Evolutionary conservation across 495 filamentous ascomycete genomes (phyloP).

Genomic region (Hypoxylon perforatum): DNA sequence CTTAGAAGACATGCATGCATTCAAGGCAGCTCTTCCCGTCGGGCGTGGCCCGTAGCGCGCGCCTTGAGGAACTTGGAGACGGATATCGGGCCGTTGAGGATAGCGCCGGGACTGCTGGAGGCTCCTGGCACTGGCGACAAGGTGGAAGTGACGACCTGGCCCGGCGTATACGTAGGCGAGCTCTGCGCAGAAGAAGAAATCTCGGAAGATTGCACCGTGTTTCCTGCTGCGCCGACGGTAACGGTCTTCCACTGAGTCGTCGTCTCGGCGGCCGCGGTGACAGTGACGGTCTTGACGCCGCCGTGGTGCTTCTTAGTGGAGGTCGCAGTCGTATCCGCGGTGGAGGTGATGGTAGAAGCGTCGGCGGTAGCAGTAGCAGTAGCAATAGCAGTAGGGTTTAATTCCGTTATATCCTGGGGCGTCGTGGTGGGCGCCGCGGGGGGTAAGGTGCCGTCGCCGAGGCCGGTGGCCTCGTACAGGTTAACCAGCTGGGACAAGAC

Average conservation of each 20-base stretch:
- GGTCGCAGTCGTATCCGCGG: slow-evolving; percentile 8
- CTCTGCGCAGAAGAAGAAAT: not conserved
- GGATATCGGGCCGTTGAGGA: slow-evolving; percentile 30
- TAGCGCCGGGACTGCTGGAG: slow-evolving; percentile 19
- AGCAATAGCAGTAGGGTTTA: too few relatives aligned
- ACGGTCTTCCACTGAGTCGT: slow-evolving; percentile 38
- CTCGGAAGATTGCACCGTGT: not conserved
- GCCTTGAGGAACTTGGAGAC: slow-evolving; percentile 41
- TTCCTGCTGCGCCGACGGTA: slow-evolving; percentile 19
- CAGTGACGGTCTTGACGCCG: slow-evolving; percentile 41
- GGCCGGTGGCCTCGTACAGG: slow-evolving; percentile 49
- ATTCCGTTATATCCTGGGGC: too few relatives aligned
- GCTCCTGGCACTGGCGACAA: not conserved
- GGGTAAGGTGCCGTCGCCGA: slow-evolving; percentile 41
- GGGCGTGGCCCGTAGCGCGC: slow-evolving; percentile 39
- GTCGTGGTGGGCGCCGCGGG: slow-evolving; percentile 26
- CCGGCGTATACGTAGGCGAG: not conserved
- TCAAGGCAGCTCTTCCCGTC: slow-evolving; percentile 27
- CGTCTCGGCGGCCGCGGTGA: slow-evolving; percentile 37
- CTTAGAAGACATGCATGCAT: not conserved
- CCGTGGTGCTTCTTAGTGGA: slow-evolving; percentile 14
- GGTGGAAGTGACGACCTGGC: not conserved
- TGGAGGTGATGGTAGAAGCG: slow-evolving; percentile 3
- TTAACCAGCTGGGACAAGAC: slow-evolving; percentile 51
- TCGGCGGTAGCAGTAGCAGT: slow-evolving; percentile 1